phyloP scores from a whole-genome alignment of 148 eudicot species.

The Rhododendron mucronatum region DNA sequence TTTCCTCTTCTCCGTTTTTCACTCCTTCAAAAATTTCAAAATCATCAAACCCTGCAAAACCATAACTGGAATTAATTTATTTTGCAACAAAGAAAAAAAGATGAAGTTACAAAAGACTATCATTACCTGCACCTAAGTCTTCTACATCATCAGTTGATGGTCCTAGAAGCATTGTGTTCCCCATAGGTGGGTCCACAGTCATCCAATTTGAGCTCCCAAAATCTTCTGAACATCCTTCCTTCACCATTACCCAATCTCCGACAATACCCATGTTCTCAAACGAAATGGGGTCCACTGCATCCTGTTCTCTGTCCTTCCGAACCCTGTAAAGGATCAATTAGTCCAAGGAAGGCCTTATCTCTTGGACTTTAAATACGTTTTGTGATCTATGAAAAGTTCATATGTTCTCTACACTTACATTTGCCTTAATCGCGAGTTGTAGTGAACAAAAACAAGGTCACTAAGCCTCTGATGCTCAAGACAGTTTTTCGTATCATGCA shows the following conservation, averaged over 20 bases:
- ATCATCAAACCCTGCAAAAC: slow-evolving; percentile 73
- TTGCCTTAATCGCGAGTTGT: slow-evolving; percentile 66
- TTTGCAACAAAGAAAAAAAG: not conserved
- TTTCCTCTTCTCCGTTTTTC: slow-evolving; percentile 45
- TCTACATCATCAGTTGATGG: slow-evolving; percentile 54
- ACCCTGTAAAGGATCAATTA: slow-evolving; percentile 30
- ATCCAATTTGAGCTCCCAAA: slow-evolving; percentile 59
- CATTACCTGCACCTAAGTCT: slow-evolving; percentile 61
- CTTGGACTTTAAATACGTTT: not conserved
- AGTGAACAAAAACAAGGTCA: slow-evolving; percentile 80
- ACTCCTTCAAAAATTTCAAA: slow-evolving; percentile 56
- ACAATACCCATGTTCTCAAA: slow-evolving; percentile 38
- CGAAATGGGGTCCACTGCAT: slow-evolving; percentile 55
- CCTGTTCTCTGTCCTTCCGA: slow-evolving; percentile 52
- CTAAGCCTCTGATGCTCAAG: slow-evolving; percentile 75
- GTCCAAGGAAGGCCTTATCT: not conserved
- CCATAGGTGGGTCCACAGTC: slow-evolving; percentile 62
- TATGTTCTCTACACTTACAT: slow-evolving; percentile 38
- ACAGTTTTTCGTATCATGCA: slow-evolving; percentile 57
- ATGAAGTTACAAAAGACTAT: not conserved
- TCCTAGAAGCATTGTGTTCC: slow-evolving; percentile 37
- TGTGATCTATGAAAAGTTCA: not conserved
- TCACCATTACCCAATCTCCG: slow-evolving; percentile 60
- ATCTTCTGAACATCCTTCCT: slow-evolving; percentile 50
- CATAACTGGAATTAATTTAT: not conserved